A percentile compares a stretch with the other conserved stretches of the same genome.
Conservation (phyloP, 2,329 filamentous ascomycete genomes). For the Leptographium wingfieldii region DNA sequence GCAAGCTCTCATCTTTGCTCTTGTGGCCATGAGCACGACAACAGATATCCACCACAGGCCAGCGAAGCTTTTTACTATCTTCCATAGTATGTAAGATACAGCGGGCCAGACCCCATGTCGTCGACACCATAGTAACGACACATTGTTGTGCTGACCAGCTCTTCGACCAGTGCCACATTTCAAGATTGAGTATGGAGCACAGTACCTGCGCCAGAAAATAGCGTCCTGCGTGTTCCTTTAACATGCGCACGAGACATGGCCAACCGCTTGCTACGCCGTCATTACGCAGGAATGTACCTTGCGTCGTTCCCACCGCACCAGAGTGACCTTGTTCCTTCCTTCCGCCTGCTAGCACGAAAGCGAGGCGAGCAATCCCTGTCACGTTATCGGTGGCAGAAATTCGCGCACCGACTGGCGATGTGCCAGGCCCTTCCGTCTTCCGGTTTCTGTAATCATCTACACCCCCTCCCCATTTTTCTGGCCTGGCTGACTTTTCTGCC, state of each 20-base stretch:
- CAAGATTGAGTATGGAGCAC: not conserved
- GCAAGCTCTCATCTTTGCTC: not conserved
- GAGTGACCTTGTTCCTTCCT: not conserved
- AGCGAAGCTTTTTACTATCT: too few species aligned
- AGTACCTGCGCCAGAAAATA: not conserved
- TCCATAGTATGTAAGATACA: not conserved
- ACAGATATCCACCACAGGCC: not conserved
- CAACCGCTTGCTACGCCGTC: not conserved
- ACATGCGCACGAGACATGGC: not conserved
- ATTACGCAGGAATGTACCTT: constrained; percentile 5
- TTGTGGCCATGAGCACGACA: not conserved
- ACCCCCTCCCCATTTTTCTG: not conserved
- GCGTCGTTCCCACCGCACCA: constrained; percentile 3
- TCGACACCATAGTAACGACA: not conserved
- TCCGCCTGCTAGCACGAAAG: constrained; percentile 5
- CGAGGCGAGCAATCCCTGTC: constrained; percentile 7
- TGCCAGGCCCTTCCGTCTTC: constrained; percentile 5
- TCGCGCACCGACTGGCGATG: constrained; percentile 6
- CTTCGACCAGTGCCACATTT: not conserved
- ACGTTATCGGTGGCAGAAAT: constrained; percentile 7
- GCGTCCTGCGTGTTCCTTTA: not conserved
- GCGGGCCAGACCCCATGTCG: not conserved
- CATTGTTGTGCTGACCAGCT: not conserved
- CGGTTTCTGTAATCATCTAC: not conserved
- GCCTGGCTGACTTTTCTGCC: not conserved